Conservation (phyloP, 2,329 filamentous ascomycete species). For the Chaetomium sp. region DNA sequence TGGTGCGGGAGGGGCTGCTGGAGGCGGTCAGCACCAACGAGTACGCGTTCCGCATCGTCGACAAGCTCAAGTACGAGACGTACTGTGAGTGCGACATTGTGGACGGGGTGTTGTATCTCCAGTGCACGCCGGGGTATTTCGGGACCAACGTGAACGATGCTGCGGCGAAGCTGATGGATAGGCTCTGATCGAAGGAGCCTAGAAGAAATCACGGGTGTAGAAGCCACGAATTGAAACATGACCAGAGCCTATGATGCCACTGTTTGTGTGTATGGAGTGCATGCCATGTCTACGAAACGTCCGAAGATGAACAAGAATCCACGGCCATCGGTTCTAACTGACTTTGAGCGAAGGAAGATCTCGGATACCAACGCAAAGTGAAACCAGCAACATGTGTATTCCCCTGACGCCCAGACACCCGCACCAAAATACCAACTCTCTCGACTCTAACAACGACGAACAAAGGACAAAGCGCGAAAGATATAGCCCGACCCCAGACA, state of each 20-base stretch:
- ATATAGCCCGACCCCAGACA: background rate
- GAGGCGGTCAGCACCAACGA: constrained; percentile 49
- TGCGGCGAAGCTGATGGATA: constrained; percentile 31
- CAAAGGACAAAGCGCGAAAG: background rate
- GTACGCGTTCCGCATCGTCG: constrained; percentile 51
- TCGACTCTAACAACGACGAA: background rate
- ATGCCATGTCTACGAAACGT: background rate
- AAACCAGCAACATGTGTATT: background rate
- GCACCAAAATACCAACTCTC: background rate
- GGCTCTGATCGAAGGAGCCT: constrained; percentile 16
- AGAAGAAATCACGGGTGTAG: background rate
- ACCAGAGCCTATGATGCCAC: background rate
- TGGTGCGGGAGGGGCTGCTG: constrained; percentile 52
- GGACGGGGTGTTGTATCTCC: constrained; percentile 53
- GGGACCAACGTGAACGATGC: constrained; percentile 30
- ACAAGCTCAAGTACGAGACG: constrained; percentile 44
- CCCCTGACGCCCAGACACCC: background rate
- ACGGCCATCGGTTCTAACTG: background rate
- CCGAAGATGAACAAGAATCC: background rate
- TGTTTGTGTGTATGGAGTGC: background rate
- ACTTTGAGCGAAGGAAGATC: background rate
- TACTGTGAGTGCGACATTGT: constrained; percentile 54
- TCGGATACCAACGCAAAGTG: background rate
- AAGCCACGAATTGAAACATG: background rate
- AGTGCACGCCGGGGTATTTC: constrained; percentile 36